Conservation (phyloP, 169 alveolate species). For the Amoebophrya sp. region DNA sequence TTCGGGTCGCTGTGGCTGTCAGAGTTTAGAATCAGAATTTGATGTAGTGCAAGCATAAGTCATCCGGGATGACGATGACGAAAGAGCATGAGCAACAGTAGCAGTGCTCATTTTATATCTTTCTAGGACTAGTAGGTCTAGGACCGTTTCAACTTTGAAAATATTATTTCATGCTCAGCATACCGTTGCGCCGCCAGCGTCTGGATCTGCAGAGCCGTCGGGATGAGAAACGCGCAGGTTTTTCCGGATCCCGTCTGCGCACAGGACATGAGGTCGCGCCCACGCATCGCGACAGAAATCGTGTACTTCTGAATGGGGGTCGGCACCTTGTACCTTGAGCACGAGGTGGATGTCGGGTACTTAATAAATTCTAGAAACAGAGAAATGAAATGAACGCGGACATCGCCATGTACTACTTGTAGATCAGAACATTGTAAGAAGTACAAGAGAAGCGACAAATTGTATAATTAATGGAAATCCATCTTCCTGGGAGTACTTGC, state of each 20-base stretch:
- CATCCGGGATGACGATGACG: too few species aligned
- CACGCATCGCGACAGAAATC: conserved; percentile 69
- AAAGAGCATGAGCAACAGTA: too few species aligned
- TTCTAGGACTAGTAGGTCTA: too few species aligned
- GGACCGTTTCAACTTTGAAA: background rate
- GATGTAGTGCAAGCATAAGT: too few species aligned
- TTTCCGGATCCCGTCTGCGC: conserved; percentile 96
- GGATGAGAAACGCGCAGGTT: conserved; percentile 88
- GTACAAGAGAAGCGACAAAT: background rate
- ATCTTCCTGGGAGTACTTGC: too few species aligned
- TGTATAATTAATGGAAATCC: background rate
- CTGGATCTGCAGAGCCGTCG: conserved; percentile 37
- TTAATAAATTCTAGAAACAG: background rate
- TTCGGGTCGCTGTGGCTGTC: too few species aligned
- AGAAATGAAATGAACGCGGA: background rate
- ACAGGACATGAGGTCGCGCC: conserved; percentile 84
- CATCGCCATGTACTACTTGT: background rate
- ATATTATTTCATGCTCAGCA: background rate
- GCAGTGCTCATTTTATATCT: too few species aligned
- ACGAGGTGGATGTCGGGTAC: background rate
- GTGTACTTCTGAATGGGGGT: conserved; percentile 87
- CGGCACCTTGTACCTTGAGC: conserved; percentile 68
- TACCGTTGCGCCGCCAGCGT: background rate
- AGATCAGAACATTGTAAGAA: background rate
- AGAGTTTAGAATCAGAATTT: too few species aligned